phyloP scores from a whole-genome alignment of 305 asterid genomes.

The Fraxinus sp. region DNA sequence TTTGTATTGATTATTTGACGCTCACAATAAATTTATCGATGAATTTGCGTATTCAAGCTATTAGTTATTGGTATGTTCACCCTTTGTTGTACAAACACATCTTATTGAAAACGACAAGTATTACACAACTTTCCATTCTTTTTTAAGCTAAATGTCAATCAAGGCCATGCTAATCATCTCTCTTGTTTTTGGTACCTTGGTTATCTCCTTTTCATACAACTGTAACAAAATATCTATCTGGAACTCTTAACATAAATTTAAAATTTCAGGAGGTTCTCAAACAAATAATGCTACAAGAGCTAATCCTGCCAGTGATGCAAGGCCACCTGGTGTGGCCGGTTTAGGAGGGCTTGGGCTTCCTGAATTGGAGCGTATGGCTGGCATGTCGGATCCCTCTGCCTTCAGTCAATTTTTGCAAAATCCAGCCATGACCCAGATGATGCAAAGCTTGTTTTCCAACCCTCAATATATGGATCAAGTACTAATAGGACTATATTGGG shows the following conservation, averaged over 20 bases:
- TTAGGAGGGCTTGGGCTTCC: constrained; percentile 50
- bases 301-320: constrained; percentile 47
- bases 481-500: constrained; percentile 20
- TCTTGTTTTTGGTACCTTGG: background rate
- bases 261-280: constrained; percentile 41
- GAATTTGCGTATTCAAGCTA: background rate
- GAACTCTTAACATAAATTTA: constrained; percentile 13
- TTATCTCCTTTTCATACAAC: background rate
- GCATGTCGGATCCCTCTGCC: constrained; percentile 39
- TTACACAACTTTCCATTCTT: background rate
- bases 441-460: constrained; percentile 64
- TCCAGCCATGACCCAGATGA: constrained; percentile 63
- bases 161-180: background rate
- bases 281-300: constrained; percentile 45
- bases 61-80: background rate
- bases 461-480: constrained; percentile 61
- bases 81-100: background rate
- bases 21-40: background rate
- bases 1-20: background rate
- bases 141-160: constrained; percentile 9
- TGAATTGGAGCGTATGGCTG: constrained; percentile 34
- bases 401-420: constrained; percentile 50
- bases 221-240: background rate
- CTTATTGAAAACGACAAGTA: background rate
- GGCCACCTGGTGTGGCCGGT: constrained; percentile 38